Evolutionary conservation across 2,329 filamentous ascomycete species (phyloP), one percentile per base, ranked within the genome.

Genomic region (Microsporum audouinii): DNA sequence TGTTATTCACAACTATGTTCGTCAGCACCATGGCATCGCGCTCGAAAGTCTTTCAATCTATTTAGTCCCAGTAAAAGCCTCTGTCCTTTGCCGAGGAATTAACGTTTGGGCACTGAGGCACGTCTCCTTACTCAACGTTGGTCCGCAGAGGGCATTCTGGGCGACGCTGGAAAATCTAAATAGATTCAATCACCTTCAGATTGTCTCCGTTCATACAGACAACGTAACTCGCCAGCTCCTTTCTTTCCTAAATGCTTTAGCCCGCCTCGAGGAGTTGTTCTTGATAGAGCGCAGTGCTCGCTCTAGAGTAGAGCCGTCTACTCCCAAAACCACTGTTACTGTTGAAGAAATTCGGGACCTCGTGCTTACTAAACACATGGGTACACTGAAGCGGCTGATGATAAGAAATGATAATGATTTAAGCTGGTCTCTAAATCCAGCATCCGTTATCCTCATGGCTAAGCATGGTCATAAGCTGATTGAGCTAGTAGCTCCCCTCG

Each of bases 81-180:
- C 80, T 0, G 77, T 85, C 0, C 67, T 88, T 6, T 79, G 76
- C 17, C 76, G 77, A 33, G 81, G 82, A 0, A 72, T 87, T 39
- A 82, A 87, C 65, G 66, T 87, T 2, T 75, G 74, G n/a, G 74
- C 75, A 2, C 73, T 88, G n/a, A 79, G 74, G 64, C 78, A 77
- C 55, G 73, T 88, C 17, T 84, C 83, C 1, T 74, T 88, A 29
- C 77, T 88, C 53, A 85, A 84, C 63, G 84, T 87, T 17, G 85
- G 85, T 1, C 75, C 80, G 3, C 85, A 88, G 68, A 76, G 76
- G 33, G 74, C 79, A 0, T 80, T 87, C 63, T 88, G 85, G 85
- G 73, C 76, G 1, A 71, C 81, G 60, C 71, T 87, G 47, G 72
- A 77, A 17, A 81, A 79, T 65, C 77, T 84, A 65, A 83, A 85